A percentile compares a stretch with the other conserved stretches of the same genome.
Conservation (phyloP, 2,329 filamentous ascomycete species). For the Zymoseptoria brevis region DNA sequence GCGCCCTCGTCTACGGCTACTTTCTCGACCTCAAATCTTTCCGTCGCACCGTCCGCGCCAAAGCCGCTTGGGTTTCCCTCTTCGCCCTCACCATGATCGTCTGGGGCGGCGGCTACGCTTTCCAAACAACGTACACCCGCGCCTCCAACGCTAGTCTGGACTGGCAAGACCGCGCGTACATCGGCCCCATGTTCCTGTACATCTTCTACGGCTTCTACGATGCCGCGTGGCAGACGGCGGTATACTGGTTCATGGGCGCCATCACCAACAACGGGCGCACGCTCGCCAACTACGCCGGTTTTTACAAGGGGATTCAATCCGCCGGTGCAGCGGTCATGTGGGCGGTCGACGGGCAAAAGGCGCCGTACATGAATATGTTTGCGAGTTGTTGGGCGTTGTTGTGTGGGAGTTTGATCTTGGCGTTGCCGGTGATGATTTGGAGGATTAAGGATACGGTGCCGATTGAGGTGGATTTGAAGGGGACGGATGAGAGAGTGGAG, state of each 20-base stretch:
- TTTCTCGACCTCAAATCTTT: slow-evolving; percentile 54
- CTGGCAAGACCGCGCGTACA: slow-evolving; percentile 60
- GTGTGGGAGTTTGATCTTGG: slow-evolving; percentile 63
- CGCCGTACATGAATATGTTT: slow-evolving; percentile 64
- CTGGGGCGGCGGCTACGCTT: slow-evolving; percentile 78
- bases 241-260: slow-evolving; percentile 95
- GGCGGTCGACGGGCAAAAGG: slow-evolving; percentile 57
- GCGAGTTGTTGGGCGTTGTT: slow-evolving; percentile 69
- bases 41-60: slow-evolving; percentile 60
- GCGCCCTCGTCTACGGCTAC: slow-evolving; percentile 64
- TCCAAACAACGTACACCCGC: slow-evolving; percentile 55
- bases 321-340: slow-evolving; percentile 71
- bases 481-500: slow-evolving; percentile 71
- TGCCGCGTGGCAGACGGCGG: slow-evolving; percentile 78
- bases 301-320: slow-evolving; percentile 88
- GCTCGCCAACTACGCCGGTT: slow-evolving; percentile 83
- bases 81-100: slow-evolving; percentile 65
- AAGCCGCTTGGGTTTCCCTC: slow-evolving; percentile 52
- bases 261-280: slow-evolving; percentile 88
- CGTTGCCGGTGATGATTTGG: slow-evolving; percentile 68
- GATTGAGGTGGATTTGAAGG: slow-evolving; percentile 73
- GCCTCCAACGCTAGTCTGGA: slow-evolving; percentile 43
- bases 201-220: slow-evolving; percentile 89
- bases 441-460: slow-evolving; percentile 76
- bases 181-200: slow-evolving; percentile 78